Evolutionary conservation across 2,329 filamentous ascomycete genomes (phyloP).

Genomic region (Lachnellula suecica): DNA sequence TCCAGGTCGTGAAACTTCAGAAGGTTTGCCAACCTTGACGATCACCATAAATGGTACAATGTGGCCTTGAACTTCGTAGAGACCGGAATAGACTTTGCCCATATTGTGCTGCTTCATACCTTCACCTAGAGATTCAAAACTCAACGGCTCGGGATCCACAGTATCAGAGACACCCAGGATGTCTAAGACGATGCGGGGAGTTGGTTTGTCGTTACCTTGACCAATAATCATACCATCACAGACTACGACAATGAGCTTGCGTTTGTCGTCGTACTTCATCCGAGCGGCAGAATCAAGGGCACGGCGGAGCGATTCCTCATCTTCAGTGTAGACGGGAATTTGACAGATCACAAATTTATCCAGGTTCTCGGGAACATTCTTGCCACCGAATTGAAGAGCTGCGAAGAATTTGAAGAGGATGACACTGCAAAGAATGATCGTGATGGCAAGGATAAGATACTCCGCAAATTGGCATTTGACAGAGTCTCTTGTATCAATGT

Average conservation of each 20-base stretch:
- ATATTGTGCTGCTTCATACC: constrained; percentile 98
- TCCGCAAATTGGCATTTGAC: constrained; percentile 80
- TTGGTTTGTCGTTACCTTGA: constrained; percentile 94
- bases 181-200: constrained; percentile 92
- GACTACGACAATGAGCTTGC: constrained; percentile 87
- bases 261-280: constrained; percentile 98
- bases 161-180: constrained; percentile 94
- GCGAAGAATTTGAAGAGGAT: constrained; percentile 97
- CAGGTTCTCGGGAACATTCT: constrained; percentile 90
- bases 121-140: constrained; percentile 94
- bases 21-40: constrained; percentile 89
- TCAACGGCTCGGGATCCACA: constrained; percentile 91
- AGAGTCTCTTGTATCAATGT: constrained; percentile 89
- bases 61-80: constrained; percentile 97
- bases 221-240: constrained; percentile 99
- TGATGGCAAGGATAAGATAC: constrained; percentile 86
- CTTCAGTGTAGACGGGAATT: constrained; percentile 96
- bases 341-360: constrained; percentile 99
- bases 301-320: constrained; percentile 94
- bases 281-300: constrained; percentile 94
- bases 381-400: constrained; percentile 87
- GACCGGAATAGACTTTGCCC: constrained; percentile 96
- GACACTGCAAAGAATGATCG: constrained; percentile 74
- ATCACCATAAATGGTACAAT: constrained; percentile 97
- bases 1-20: constrained; percentile 74